Base-by-base conservation (phyloP, 2,329 filamentous ascomycete species). In the Cadophora luteo-olivacea region DNA sequence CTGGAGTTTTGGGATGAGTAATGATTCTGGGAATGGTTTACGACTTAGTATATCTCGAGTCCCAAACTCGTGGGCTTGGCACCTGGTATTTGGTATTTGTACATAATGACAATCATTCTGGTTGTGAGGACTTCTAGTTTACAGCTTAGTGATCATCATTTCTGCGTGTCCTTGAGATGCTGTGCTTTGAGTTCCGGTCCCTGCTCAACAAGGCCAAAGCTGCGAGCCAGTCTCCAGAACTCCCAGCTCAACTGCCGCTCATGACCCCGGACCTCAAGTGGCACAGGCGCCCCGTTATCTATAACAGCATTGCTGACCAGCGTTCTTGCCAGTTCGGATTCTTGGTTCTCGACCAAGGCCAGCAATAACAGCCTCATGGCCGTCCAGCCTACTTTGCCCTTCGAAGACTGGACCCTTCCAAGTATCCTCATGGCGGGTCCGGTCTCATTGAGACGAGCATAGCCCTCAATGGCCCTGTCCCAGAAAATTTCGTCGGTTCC, bases 381-480 rank as follows among this genome's bases (percentile, higher is more conserved):
- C 7, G 64, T 52, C 72, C 74, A 79, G 8, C 76, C 72, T n/a
- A 71, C 66, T 45, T 51, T 66, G n/a, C 64, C 69, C 12, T 70
- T 69, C 22, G 65, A 64, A 33, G 66, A 71, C 65, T 80, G 75
- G 22, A 87, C 79, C 69, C 81, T 79, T 62, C 82, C 78, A 72
- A 87, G 86, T 49, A 87, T 79, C 60, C 75, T 76, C 73, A 87
- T 80, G 1, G 87, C 87, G 38, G 78, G 81, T 41, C 77, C 77
- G 0, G 84, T 79, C 68, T 89, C 83, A 57, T 86, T 85, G 11
- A 81, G 79, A 14, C 79, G 72, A 8, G 90, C 86, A 77, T 91
- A 92, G 1, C 90, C 91, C 75, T 88, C 86, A 71, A 94, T 85
- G 69, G 91, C 83, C 64, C 89, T 85, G 78, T 92, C 90, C 84